Conservation (phyloP, 2,329 filamentous ascomycete species). For the Ophiocordyceps polyrhachis-furcata region DNA sequence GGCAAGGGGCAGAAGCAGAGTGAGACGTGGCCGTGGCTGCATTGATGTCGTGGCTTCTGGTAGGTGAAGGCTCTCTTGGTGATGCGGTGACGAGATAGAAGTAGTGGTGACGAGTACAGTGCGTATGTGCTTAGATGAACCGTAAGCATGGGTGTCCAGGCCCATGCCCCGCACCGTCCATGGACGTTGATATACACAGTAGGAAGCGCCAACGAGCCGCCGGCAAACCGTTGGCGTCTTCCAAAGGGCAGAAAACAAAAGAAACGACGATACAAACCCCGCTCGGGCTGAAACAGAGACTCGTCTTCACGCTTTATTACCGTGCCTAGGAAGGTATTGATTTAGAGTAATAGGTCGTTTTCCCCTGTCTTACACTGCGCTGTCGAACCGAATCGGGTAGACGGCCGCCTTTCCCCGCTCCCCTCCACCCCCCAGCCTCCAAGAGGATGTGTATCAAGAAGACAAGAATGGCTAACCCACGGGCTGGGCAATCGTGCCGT, state of each 20-base stretch:
- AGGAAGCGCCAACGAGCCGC: background rate
- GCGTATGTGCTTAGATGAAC: background rate
- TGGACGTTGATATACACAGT: background rate
- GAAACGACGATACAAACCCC: background rate
- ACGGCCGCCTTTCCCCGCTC: background rate
- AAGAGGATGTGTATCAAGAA: background rate
- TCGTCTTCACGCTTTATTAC: background rate
- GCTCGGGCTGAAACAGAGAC: background rate
- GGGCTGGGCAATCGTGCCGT: slow-evolving; percentile 27
- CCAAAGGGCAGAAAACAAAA: background rate
- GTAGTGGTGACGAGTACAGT: background rate
- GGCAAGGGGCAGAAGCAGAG: background rate
- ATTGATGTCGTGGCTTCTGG: slow-evolving; percentile 2
- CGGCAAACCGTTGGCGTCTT: slow-evolving; percentile 2
- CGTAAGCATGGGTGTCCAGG: background rate
- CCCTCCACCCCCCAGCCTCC: background rate
- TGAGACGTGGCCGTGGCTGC: slow-evolving; percentile 2
- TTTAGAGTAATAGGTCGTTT: background rate
- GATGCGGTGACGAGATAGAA: background rate
- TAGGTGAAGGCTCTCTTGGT: background rate
- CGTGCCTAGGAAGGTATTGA: background rate
- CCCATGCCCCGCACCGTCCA: background rate
- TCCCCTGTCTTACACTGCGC: background rate
- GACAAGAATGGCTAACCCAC: slow-evolving; percentile 3
- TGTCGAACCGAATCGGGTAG: background rate